Evolutionary conservation across 2,329 filamentous ascomycete genomes (phyloP), one percentile per base, ranked within the genome.

Genomic region (Penicillium polonicum): DNA sequence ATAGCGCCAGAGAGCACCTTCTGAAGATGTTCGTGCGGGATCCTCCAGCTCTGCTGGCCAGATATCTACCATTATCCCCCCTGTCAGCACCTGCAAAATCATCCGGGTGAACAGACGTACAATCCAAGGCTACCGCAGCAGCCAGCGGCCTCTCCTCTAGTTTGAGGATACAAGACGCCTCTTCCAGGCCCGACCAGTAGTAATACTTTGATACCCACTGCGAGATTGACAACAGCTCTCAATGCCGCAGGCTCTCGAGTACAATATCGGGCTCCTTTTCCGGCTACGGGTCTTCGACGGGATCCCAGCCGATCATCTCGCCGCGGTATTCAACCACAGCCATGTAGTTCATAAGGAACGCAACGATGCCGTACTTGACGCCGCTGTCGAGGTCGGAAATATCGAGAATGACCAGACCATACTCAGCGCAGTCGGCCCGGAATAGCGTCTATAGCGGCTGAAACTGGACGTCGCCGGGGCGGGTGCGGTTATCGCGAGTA

Each of bases 401-500:
- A 23, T 63, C 60, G n/a, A 63, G 42, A 21, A 63, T 15, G 5
- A 63, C 43, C 21, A 63, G 52, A 9, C 60, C 58, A 61, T 63
- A 63, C 45, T 63, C 58, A 12, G 17, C 45, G 46, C 60, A 63
- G 49, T 63, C 51, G 8, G 44, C 56, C 4, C 48, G 55, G 55
- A 62, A 62, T 13, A 59, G 7, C 8, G 60, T 63, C 21, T 55
- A 59, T 43, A 63, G 56, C n/a, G 58, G 58, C 46, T 61, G 52
- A 13, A 63, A 42, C 60, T 63, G 58, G 12, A 63, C 49, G 49
- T 63, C 60, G 55, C 60, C n/a, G 41, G 39, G 52, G 49, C 60
- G 58, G 42, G 51, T 52, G 53, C 45, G 25, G 25, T 27, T 27
- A 2, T 27, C 25, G 25, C 25, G 25, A 27, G 25, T 27, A 27